Conservation (phyloP, 2,329 filamentous ascomycete species). For the Chaetomiaceae sp. region DNA sequence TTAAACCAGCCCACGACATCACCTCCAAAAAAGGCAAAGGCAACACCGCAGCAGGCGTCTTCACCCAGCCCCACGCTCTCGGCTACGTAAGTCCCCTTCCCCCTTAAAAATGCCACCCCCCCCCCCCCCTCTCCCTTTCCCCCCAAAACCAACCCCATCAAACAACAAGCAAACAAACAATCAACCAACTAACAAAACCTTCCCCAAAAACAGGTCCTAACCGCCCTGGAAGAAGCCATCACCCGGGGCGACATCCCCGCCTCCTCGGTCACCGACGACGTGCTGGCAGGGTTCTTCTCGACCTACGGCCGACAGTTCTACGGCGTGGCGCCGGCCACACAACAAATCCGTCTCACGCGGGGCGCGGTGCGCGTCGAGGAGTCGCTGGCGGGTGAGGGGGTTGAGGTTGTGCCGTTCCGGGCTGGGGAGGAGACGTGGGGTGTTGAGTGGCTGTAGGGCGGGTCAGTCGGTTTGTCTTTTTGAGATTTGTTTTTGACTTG, state of each 20-base stretch:
- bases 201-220: constrained; percentile 52
- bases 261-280: constrained; percentile 47
- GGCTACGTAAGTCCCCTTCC: constrained; percentile 26
- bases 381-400: constrained; percentile 48
- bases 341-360: constrained; percentile 54
- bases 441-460: constrained; percentile 42
- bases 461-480: too few relatives aligned
- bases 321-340: constrained; percentile 44
- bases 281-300: constrained; percentile 51
- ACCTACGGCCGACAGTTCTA: constrained; percentile 52
- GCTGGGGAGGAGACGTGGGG: constrained; percentile 57
- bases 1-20: constrained; percentile 45
- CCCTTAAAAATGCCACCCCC: background rate
- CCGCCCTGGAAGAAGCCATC: constrained; percentile 58
- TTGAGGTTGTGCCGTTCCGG: constrained; percentile 63
- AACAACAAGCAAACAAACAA: too few relatives aligned
- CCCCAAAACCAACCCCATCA: too few relatives aligned
- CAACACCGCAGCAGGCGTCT: constrained; percentile 67
- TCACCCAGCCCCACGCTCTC: constrained; percentile 68
- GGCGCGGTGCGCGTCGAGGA: constrained; percentile 50
- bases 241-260: constrained; percentile 47
- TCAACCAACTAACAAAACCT: too few relatives aligned
- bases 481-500: too few relatives aligned
- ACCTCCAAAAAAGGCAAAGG: constrained; percentile 53
- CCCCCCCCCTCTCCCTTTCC: constrained; percentile 5